Evolutionary conservation across 1,284 basidiomycete species (phyloP), one percentile per base, ranked within the genome.

Genomic region (Gymnopus androsaceus): DNA sequence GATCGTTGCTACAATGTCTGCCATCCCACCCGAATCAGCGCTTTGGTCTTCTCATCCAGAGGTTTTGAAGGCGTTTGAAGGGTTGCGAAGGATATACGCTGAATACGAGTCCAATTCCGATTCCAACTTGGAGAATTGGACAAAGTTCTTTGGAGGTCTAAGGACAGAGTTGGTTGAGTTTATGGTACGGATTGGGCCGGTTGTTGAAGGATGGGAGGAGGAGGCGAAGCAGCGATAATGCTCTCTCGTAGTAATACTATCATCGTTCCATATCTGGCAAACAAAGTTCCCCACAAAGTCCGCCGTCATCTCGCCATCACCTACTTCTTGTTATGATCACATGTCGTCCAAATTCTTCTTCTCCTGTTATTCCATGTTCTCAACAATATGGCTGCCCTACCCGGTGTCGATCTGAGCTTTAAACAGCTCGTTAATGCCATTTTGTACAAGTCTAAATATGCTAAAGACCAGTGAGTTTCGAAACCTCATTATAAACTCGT

Each of bases 371-470:
- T 48, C 27, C 31, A 48, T 48, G 46, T 45, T 23, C 30, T 31
- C 25, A 14, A 14, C 7, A 21, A 11, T 42, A 17, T 37, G 14
- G n/a, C 27, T 9, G 30, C 12, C 15, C 14, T 19, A 12, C 37
- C 41, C 33, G 53, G 57, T 4, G 54, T 48, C 11, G 40, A 59
- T 40, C 44, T 59, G 3, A 49, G 38, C 44, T 51, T 55, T 31
- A 50, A 59, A 25, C 54, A 59, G 33, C 49, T 59, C 14, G 45
- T 59, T 9, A 48, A 59, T 34, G 54, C 57, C n/a, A n/a, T 59
- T 8, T 45, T 59, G 31, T 52, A 48, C 28, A 52, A 55, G n/a
- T 51, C 28, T 36, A 52, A 54, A 37, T 55, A 55, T 36, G 42
- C 38, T 25, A 55, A 51, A 33, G 44, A 51, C 19, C 54, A 59